Evolutionary conservation across 106 monocot genomes (phyloP).

Genomic region (Apostasia shenzhenica): DNA sequence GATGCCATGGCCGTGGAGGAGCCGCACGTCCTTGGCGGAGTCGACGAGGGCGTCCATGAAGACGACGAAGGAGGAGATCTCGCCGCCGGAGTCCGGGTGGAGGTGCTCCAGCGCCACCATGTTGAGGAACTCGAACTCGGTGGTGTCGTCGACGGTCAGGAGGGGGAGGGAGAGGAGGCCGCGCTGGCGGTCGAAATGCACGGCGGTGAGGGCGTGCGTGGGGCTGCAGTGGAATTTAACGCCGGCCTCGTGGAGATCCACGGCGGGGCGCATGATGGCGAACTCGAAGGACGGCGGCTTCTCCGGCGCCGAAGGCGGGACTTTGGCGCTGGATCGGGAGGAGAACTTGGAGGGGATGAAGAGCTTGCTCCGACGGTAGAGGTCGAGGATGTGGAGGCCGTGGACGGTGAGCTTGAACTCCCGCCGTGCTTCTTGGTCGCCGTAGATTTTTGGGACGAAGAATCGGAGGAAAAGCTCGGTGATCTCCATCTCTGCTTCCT

Average conservation of each 20-base stretch:
- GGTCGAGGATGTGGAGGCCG: conserved; percentile 9
- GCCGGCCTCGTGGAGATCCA: conserved; percentile 20
- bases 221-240: conserved; percentile 7
- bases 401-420: neutral
- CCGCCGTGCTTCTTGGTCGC: neutral
- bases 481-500: neutral
- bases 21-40: conserved; percentile 8
- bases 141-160: conserved; percentile 13
- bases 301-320: too few relatives aligned
- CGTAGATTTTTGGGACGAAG: neutral
- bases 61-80: conserved; percentile 12
- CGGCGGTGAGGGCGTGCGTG: neutral
- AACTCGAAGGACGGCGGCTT: too few relatives aligned
- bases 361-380: conserved; percentile 7
- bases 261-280: conserved; percentile 11
- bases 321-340: neutral
- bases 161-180: conserved; percentile 12
- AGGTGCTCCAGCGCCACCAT: conserved; percentile 26
- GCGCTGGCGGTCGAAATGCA: neutral
- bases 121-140: conserved; percentile 24
- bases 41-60: conserved; percentile 17
- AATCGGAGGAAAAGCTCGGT: neutral
- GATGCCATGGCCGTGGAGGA: conserved; percentile 8
- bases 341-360: neutral
- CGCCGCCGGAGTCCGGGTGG: conserved; percentile 1